Conservation (phyloP, 345 rosid genomes). For the Carallia pectinifolia region DNA sequence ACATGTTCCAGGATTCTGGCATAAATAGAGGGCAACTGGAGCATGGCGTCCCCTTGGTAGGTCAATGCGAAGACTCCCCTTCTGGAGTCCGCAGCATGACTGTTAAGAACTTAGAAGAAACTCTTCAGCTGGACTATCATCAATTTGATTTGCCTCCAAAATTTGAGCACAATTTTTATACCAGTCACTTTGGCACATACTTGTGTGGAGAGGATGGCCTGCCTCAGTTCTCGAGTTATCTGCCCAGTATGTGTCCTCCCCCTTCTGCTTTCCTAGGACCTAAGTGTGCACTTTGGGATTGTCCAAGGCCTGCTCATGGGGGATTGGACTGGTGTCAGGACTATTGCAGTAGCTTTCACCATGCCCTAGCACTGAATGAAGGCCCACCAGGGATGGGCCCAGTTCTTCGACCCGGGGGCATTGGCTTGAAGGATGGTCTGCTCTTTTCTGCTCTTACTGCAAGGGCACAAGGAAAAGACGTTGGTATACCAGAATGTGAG, state of each 20-base stretch:
- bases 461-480: conserved; percentile 80
- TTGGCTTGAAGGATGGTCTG: conserved; percentile 81
- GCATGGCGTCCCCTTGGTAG: conserved; percentile 45
- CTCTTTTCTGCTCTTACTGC: conserved; percentile 87
- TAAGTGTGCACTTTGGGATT: conserved; percentile 98
- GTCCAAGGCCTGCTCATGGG: conserved; percentile 91
- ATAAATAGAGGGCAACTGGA: conserved; percentile 61
- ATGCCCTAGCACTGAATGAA: conserved; percentile 76
- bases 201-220: conserved; percentile 54
- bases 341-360: conserved; percentile 94
- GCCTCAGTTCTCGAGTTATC: conserved; percentile 49
- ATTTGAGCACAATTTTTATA: conserved; percentile 56
- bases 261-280: conserved; percentile 97
- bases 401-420: conserved; percentile 85
- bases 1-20: conserved; percentile 48
- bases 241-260: conserved; percentile 72
- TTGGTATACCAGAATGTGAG: conserved; percentile 96
- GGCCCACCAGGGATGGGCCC: conserved; percentile 95
- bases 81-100: conserved; percentile 29
- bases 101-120: conserved; percentile 44
- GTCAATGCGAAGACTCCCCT: conserved; percentile 54
- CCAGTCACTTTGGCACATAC: conserved; percentile 42
- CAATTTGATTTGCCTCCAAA: conserved; percentile 70
- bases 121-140: conserved; percentile 51
- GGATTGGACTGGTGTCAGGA: conserved; percentile 77